Conservation (phyloP, 2,329 filamentous ascomycete species). For the Aspergillus chevalieri region DNA sequence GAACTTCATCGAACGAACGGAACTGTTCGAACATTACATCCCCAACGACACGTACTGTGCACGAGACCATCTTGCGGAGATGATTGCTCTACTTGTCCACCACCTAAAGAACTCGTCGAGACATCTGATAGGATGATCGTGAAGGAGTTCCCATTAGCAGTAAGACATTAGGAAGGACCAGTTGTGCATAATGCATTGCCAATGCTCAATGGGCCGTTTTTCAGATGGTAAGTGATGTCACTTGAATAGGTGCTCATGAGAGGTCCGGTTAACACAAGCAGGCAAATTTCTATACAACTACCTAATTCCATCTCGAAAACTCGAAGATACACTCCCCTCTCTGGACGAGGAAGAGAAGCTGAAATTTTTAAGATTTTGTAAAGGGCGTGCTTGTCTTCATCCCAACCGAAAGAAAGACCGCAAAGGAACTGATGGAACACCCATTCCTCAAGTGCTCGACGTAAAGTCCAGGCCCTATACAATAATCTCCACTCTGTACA, state of each 20-base stretch:
- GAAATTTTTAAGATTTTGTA: conserved; percentile 26
- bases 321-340: conserved; percentile 18
- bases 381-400: conserved; percentile 31
- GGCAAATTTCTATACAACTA: conserved; percentile 17
- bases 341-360: conserved; percentile 25
- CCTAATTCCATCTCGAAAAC: conserved; percentile 15
- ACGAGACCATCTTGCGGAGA: conserved; percentile 34
- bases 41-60: conserved; percentile 23
- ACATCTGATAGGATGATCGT: conserved; percentile 8
- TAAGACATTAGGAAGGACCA: conserved; percentile 8
- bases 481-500: no score
- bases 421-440: conserved; percentile 30
- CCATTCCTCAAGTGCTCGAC: conserved; percentile 11
- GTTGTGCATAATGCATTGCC: conserved; percentile 12
- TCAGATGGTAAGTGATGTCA: conserved; percentile 14
- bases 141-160: conserved; percentile 12
- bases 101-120: conserved; percentile 22
- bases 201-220: conserved; percentile 22
- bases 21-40: conserved; percentile 23
- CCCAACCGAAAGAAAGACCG: conserved; percentile 31
- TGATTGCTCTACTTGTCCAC: conserved; percentile 34
- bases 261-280: conserved; percentile 2
- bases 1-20: conserved; percentile 26
- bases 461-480: no score
- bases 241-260: conserved; percentile 6